These are phyloP conservation scores for Candida golubevii DNA, from an alignment of 805 yeast genomes.

Conservation along the genomic window DNA sequence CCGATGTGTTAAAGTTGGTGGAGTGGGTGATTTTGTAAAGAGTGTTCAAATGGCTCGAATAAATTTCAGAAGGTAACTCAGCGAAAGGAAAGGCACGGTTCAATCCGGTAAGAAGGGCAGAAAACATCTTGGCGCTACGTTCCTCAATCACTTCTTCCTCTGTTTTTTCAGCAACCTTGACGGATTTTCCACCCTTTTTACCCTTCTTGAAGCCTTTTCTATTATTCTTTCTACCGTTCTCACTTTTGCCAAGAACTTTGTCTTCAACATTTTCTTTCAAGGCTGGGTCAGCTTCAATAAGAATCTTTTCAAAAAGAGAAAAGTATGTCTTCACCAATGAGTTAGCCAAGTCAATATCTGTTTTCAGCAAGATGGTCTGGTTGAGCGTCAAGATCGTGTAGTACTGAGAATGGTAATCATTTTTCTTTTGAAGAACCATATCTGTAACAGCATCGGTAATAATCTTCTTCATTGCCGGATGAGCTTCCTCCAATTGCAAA, in stretches of 20 bases:
- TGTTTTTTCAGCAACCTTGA: conserved; percentile 54
- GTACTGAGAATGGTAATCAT: conserved; percentile 84
- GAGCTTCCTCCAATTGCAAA: conserved; percentile 78
- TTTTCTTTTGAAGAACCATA: conserved; percentile 64
- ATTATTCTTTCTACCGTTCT: conserved; percentile 48
- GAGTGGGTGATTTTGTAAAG: conserved; percentile 89
- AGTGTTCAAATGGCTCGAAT: conserved; percentile 74
- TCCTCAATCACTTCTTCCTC: conserved; percentile 69
- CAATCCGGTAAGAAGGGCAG: conserved; percentile 89
- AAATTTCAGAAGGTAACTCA: conserved; percentile 62
- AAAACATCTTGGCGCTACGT: conserved; percentile 75
- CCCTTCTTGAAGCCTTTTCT: conserved; percentile 77
- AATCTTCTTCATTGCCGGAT: conserved; percentile 91
- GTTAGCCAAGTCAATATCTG: conserved; percentile 80
- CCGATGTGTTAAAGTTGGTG: conserved; percentile 87
- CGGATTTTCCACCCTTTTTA: conserved; percentile 83
- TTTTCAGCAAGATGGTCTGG: conserved; percentile 82
- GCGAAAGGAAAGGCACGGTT: conserved; percentile 96
- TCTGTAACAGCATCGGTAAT: conserved; percentile 79
- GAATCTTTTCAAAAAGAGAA: conserved; percentile 76
- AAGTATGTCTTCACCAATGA: conserved; percentile 79
- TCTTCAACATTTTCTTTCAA: conserved; percentile 37
- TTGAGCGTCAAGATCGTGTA: conserved; percentile 85
- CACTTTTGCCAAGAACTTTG: conserved; percentile 47
- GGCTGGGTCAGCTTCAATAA: conserved; percentile 60